A percentile compares a stretch with the other conserved stretches of the same genome.
These are phyloP conservation scores for Fomitopsis palustris DNA, from an alignment of 1,284 basidiomycete genomes.

Conservation along the genomic window DNA sequence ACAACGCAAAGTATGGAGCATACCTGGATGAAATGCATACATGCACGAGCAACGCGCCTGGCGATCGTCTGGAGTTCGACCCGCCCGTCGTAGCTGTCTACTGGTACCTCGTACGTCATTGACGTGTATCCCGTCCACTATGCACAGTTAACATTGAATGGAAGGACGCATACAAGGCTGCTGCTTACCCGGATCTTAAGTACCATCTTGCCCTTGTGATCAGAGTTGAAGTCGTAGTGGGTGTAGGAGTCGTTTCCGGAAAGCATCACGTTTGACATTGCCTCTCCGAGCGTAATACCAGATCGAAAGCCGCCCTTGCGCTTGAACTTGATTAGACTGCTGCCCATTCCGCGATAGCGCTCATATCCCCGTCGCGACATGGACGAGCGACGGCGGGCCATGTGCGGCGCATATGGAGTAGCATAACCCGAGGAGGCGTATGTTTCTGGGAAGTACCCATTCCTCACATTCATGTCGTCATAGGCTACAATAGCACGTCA, in stretches of 20 bases:
- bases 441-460: constrained; percentile 22
- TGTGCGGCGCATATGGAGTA: constrained; percentile 29
- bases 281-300: constrained; percentile 68
- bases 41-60: constrained; percentile 64
- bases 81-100: constrained; percentile 63
- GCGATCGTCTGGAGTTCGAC: constrained; percentile 65
- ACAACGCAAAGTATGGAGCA: constrained; percentile 15
- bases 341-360: constrained; percentile 40
- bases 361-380: constrained; percentile 48
- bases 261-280: constrained; percentile 60
- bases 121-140: constrained; percentile 72
- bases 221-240: constrained; percentile 60
- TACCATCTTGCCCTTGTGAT: constrained; percentile 53
- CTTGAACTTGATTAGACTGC: constrained; percentile 64
- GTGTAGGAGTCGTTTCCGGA: constrained; percentile 58
- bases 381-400: constrained; percentile 50
- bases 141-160: constrained; percentile 3
- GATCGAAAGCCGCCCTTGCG: constrained; percentile 61
- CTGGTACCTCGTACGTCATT: constrained; percentile 71
- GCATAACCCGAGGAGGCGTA: constrained; percentile 14
- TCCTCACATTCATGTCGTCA: constrained; percentile 39
- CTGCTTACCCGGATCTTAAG: constrained; percentile 57
- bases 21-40: constrained; percentile 73
- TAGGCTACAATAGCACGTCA: constrained; percentile 34
- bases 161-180: not conserved